These are phyloP conservation scores for Fusarium napiforme DNA, from an alignment of 2,329 filamentous ascomycete species.

Conservation along the genomic window DNA sequence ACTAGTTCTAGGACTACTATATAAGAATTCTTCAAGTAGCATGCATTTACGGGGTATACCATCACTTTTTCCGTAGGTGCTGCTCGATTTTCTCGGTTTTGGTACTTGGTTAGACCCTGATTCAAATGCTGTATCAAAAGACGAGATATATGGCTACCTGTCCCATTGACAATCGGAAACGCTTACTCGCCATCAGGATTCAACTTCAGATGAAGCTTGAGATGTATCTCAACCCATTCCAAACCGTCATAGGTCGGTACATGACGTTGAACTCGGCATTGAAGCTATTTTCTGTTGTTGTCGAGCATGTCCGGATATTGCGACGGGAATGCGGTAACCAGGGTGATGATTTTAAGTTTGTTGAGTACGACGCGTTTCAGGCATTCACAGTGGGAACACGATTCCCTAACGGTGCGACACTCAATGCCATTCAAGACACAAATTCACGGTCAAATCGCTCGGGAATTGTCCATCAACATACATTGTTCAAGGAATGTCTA, in stretches of 20 bases:
- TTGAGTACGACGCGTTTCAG: not conserved
- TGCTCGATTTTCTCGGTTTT: too few relatives aligned
- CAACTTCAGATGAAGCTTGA: not conserved
- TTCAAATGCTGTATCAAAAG: too few relatives aligned
- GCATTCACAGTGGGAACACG: not conserved
- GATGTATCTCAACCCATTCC: fast-evolving
- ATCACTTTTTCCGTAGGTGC: too few relatives aligned
- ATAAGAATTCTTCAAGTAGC: too few relatives aligned
- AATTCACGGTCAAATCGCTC: not conserved
- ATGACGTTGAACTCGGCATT: too few relatives aligned
- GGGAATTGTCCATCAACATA: not conserved
- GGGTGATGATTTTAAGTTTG: not conserved
- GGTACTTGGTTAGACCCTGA: too few relatives aligned
- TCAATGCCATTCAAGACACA: not conserved
- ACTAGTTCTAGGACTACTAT: too few relatives aligned
- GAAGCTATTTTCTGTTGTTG: not conserved
- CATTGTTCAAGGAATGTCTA: slow-evolving; percentile 22
- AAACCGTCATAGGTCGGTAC: too few relatives aligned
- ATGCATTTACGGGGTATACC: too few relatives aligned
- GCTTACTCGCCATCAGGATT: not conserved
- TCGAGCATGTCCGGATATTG: not conserved
- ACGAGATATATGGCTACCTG: too few relatives aligned
- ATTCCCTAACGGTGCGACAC: not conserved
- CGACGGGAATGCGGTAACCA: not conserved
- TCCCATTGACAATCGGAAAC: not conserved